Evolutionary conservation across 495 filamentous ascomycete genomes (phyloP), one percentile per base, ranked within the genome.

Genomic region (Pyronema domesticum): DNA sequence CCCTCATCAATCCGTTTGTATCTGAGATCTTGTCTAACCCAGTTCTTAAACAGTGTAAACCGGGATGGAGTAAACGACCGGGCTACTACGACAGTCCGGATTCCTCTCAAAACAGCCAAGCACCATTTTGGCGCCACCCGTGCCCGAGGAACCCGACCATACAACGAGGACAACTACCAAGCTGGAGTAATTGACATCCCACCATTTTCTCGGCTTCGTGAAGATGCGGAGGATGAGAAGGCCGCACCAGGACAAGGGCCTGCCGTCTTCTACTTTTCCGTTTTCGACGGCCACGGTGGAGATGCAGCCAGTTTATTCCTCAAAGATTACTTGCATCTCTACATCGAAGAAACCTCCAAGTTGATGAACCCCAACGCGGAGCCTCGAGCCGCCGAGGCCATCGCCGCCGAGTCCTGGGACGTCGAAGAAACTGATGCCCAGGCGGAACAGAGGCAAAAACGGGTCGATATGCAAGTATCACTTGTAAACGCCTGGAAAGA

Each of bases 201-300:
- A 1, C 82, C 91, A 2, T 96, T 96, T 68, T 86, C 93, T 1
- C 56, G 51, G 3, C n/a, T 3, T n/a, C 14, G 23, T 47, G 3
- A 11, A 37, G 48, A 34, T 11, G 18, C 48, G 11, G 34, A 37
- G 8, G 8, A 34, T 14, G 15, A 10, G 37, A 14, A 37, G 17
- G 44, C 9, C 8, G 3, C 11, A 8, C 37, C 54, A 39, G 47
- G 47, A 3, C 19, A 52, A 9, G 39, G 43, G 4, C 51, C 60
- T 1, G 45, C 55, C 0, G 83, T 95, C 6, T 98, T 98, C 68
- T 98, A 96, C 67, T 98, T 94, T 69, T 86, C 77, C 2, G 80
- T 96, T 0, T 98, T 96, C 62, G 91, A 98, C 70, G 91, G 91
- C 17, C 91, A 98, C 72, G 91, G 91, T 17, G 91, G 91, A 14